phyloP scores from a whole-genome alignment of 2,329 filamentous ascomycete genomes.

The Seiridium cupressi region DNA sequence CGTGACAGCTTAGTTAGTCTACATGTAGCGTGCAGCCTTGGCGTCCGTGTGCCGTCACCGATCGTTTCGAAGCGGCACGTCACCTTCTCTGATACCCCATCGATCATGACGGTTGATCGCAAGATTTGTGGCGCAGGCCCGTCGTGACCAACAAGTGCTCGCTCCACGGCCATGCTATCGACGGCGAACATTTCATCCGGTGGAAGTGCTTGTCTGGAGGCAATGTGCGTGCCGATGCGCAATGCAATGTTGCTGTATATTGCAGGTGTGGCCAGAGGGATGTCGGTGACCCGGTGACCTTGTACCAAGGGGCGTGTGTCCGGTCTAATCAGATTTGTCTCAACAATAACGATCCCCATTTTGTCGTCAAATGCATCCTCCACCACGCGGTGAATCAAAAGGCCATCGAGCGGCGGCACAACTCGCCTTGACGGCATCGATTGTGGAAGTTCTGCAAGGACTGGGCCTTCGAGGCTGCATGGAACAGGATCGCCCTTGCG shows the following conservation, averaged over 20 bases:
- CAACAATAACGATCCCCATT: slow-evolving; percentile 47
- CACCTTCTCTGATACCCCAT: no score
- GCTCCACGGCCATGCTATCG: slow-evolving; percentile 42
- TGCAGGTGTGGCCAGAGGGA: slow-evolving; percentile 33
- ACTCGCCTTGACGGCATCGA: slow-evolving; percentile 13
- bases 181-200: slow-evolving; percentile 40
- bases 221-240: slow-evolving; percentile 54
- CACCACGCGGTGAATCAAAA: slow-evolving; percentile 22
- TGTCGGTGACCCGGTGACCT: slow-evolving; percentile 26
- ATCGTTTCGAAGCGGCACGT: no score
- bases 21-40: no score
- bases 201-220: slow-evolving; percentile 38
- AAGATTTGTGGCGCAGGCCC: no score
- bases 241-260: slow-evolving; percentile 62
- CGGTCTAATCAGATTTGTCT: slow-evolving; percentile 53
- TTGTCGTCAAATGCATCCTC: slow-evolving; percentile 36
- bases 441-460: not conserved
- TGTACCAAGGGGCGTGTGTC: slow-evolving; percentile 53
- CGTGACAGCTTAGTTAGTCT: no score
- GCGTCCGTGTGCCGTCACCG: no score
- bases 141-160: slow-evolving; percentile 10
- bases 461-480: not conserved
- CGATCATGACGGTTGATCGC: no score
- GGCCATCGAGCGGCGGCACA: slow-evolving; percentile 11
- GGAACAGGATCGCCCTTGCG: slow-evolving; percentile 52